phyloP scores from a whole-genome alignment of 805 yeast genomes.

The Ogataea paradorogensis region DNA sequence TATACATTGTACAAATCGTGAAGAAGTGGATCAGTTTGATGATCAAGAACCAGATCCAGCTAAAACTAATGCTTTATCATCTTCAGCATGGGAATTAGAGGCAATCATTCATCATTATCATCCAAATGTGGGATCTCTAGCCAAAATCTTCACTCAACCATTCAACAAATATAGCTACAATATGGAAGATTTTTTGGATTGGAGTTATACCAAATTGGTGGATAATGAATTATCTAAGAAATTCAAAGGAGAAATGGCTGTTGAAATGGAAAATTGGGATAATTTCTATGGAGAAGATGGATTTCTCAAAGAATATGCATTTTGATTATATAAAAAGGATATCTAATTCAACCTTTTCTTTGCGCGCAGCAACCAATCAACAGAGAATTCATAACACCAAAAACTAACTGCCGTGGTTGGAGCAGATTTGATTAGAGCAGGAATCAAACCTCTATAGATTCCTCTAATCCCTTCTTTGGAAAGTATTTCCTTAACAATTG shows the following conservation, averaged over 20 bases:
- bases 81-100: constrained; percentile 91
- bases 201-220: constrained; percentile 70
- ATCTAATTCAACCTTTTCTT: neutral
- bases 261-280: constrained; percentile 66
- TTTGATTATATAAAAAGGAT: constrained; percentile 8
- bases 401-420: constrained; percentile 56
- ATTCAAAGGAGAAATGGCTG: constrained; percentile 69
- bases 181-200: constrained; percentile 91
- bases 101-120: constrained; percentile 78
- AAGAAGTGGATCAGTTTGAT: constrained; percentile 64
- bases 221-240: constrained; percentile 62
- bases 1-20: constrained; percentile 56
- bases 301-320: constrained; percentile 20
- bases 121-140: constrained; percentile 91
- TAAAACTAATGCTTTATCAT: constrained; percentile 71
- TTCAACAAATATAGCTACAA: constrained; percentile 83
- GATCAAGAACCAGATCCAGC: constrained; percentile 68
- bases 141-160: constrained; percentile 85
- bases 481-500: constrained; percentile 40
- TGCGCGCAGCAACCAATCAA: constrained; percentile 21
- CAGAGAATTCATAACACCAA: constrained; percentile 33
- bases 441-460: constrained; percentile 68
- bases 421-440: constrained; percentile 73
- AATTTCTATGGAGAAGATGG: constrained; percentile 35
- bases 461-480: constrained; percentile 61